These are phyloP conservation scores for Lentinus polychrous DNA, from an alignment of 1,284 basidiomycete species.

Conservation along the genomic window DNA sequence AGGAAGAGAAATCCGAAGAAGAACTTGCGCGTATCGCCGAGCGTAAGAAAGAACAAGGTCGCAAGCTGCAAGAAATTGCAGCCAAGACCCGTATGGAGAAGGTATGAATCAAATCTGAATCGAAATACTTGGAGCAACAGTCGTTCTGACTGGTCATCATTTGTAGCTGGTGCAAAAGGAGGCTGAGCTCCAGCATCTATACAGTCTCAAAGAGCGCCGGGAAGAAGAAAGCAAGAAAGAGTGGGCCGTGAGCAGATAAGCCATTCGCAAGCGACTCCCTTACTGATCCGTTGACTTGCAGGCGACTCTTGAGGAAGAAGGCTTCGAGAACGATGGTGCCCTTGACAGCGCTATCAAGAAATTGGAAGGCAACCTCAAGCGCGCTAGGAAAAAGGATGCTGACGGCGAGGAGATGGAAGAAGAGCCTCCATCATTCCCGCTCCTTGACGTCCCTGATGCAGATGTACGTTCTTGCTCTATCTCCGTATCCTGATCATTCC, in stretches of 20 bases:
- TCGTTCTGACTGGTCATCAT: not conserved
- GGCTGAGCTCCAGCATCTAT: slow-evolving; percentile 71
- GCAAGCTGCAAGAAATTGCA: slow-evolving; percentile 89
- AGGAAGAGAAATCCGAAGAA: slow-evolving; percentile 88
- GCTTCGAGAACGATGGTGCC: slow-evolving; percentile 56
- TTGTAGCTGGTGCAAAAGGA: slow-evolving; percentile 72
- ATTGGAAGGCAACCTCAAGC: slow-evolving; percentile 30
- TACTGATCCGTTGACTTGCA: slow-evolving; percentile 25
- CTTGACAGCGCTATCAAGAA: slow-evolving; percentile 32
- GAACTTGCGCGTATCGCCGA: slow-evolving; percentile 78
- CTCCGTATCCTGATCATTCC: not conserved
- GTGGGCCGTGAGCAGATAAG: slow-evolving; percentile 46
- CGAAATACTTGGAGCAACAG: not conserved
- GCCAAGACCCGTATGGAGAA: slow-evolving; percentile 83
- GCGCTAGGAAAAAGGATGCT: slow-evolving; percentile 46
- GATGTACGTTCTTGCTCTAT: slow-evolving; percentile 43
- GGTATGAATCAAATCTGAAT: slow-evolving; percentile 32
- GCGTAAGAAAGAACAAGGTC: slow-evolving; percentile 78
- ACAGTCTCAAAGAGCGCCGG: slow-evolving; percentile 60
- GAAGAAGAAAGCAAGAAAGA: slow-evolving; percentile 68
- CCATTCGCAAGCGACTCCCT: slow-evolving; percentile 12
- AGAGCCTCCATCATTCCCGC: slow-evolving; percentile 80
- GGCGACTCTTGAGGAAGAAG: slow-evolving; percentile 59
- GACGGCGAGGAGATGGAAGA: slow-evolving; percentile 58
- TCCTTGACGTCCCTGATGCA: slow-evolving; percentile 87